Evolutionary conservation across 108 stramenopile genomes (phyloP).

Genomic region (Pseudonitzschia multiseries): DNA sequence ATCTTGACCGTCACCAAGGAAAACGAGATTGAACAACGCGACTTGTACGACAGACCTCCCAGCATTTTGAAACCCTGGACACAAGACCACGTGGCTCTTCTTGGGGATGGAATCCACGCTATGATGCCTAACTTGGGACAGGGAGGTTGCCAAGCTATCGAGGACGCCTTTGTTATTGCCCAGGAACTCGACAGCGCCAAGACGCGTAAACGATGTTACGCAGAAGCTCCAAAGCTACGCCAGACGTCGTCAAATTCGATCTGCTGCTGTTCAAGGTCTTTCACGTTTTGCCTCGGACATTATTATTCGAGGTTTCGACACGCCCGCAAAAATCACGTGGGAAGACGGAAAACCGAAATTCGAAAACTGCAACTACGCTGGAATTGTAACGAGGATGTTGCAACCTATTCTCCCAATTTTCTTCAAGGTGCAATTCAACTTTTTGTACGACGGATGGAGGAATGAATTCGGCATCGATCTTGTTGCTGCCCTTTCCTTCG

Average conservation of each 20-base stretch:
- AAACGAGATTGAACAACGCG: conserved; percentile 74
- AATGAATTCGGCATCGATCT: conserved; percentile 45
- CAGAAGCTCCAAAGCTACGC: conserved; percentile 40
- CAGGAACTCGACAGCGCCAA: conserved; percentile 54
- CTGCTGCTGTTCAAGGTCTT: conserved; percentile 70
- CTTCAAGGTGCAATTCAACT: conserved; percentile 80
- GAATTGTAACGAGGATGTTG: conserved; percentile 71
- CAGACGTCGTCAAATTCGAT: conserved; percentile 57
- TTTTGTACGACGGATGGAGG: conserved; percentile 72
- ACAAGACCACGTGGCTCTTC: conserved; percentile 58
- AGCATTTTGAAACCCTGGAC: conserved; percentile 61
- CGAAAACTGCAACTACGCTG: conserved; percentile 76
- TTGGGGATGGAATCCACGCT: conserved; percentile 74
- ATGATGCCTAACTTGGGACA: conserved; percentile 81
- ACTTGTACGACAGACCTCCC: conserved; percentile 79
- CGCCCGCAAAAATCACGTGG: conserved; percentile 60
- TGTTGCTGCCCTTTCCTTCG: conserved; percentile 25
- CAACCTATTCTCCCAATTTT: conserved; percentile 79
- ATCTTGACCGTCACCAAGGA: conserved; percentile 63
- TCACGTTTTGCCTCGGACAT: conserved; percentile 74
- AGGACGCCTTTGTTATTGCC: conserved; percentile 67
- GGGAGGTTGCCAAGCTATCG: conserved; percentile 81
- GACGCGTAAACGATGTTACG: conserved; percentile 38
- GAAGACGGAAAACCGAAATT: conserved; percentile 44
- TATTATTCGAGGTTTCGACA: conserved; percentile 75